Evolutionary conservation across 192 early-diverging fungal genomes (phyloP).

Genomic region (Coemansia sp.): DNA sequence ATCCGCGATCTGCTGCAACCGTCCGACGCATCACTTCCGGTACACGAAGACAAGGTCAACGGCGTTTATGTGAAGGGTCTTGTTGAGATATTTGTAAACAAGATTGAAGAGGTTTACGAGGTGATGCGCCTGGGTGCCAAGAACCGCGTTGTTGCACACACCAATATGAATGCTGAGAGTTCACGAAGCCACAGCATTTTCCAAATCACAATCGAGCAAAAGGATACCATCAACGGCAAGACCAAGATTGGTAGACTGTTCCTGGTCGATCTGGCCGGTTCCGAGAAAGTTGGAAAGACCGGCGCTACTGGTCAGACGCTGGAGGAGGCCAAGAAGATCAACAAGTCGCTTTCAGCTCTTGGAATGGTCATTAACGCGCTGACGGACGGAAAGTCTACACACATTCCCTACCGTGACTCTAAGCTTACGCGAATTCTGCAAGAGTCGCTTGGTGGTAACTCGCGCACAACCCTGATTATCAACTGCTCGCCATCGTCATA

Average conservation of each 20-base stretch:
- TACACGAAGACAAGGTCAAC: conserved; percentile 94
- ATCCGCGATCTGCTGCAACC: conserved; percentile 92
- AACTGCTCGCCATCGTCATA: conserved; percentile 97
- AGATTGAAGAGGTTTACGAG: conserved; percentile 93
- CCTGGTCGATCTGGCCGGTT: conserved; percentile 98
- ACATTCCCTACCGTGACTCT: conserved; percentile 98
- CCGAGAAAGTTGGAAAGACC: conserved; percentile 96
- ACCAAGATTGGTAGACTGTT: conserved; percentile 89
- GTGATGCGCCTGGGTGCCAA: conserved; percentile 92
- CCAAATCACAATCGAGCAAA: conserved; percentile 92
- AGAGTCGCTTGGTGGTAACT: conserved; percentile 99
- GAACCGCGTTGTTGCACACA: conserved; percentile 85
- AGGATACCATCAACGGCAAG: conserved; percentile 86
- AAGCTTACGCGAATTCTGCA: conserved; percentile 99
- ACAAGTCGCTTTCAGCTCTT: conserved; percentile 94
- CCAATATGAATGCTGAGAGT: conserved; percentile 99
- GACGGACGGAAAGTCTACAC: conserved; percentile 97
- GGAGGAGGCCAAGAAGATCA: conserved; percentile 99
- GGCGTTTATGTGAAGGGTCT: conserved; percentile 99
- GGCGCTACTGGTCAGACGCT: conserved; percentile 97
- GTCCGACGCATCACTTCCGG: conserved; percentile 83
- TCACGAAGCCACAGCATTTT: conserved; percentile 99
- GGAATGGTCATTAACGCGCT: conserved; percentile 99
- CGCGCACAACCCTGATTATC: conserved; percentile 97
- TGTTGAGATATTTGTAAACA: conserved; percentile 95